Conservation (phyloP, 202 grass and related monocot genomes). For the Eragrostis tef region DNA sequence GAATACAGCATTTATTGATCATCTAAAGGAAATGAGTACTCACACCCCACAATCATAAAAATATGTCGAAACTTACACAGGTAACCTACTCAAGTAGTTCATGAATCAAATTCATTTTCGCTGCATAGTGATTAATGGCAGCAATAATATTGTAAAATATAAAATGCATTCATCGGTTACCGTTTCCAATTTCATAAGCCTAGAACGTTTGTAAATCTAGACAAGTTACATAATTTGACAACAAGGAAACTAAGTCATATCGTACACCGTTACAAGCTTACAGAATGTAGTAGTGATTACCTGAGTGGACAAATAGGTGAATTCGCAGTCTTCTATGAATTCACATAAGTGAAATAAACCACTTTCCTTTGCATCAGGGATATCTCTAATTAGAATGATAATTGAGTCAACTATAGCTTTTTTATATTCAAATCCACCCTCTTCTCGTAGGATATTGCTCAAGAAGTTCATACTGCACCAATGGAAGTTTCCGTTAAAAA, state of each 20-base stretch:
- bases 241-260: not conserved
- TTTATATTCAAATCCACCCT: constrained; percentile 98
- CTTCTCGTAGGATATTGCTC: constrained; percentile 97
- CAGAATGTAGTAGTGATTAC: constrained; percentile 47
- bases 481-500: constrained; percentile 29
- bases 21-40: not conserved
- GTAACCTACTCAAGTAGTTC: not conserved
- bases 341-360: constrained; percentile 98
- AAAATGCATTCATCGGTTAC: constrained; percentile 11
- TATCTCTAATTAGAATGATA: constrained; percentile 95
- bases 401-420: constrained; percentile 99
- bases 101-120: not conserved
- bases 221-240: constrained; percentile 24
- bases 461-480: constrained; percentile 94
- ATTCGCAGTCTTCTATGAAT: constrained; percentile 99
- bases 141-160: not conserved
- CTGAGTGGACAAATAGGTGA: constrained; percentile 99
- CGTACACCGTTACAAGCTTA: not conserved
- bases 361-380: constrained; percentile 97
- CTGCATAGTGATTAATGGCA: not conserved
- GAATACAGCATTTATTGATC: constrained; percentile 9
- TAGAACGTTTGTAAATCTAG: not conserved
- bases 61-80: constrained; percentile 7
- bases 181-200: constrained; percentile 14
- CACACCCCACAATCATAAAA: not conserved